phyloP scores from a whole-genome alignment of 2,329 filamentous ascomycete genomes.

The Calonectria naviculata region DNA sequence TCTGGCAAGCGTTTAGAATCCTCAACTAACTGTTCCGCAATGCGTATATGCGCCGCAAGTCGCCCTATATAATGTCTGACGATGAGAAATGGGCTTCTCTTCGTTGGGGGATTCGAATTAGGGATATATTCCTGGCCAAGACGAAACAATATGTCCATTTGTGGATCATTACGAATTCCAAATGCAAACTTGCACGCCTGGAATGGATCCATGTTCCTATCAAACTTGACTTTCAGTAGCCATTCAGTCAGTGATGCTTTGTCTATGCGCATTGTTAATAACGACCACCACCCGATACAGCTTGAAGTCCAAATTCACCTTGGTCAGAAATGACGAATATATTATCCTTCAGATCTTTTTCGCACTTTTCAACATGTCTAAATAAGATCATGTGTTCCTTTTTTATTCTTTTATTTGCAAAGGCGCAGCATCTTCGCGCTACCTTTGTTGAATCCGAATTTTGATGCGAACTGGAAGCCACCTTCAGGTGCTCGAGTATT shows the following conservation, averaged over 20 bases:
- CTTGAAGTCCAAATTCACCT: conserved; percentile 9
- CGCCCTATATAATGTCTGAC: conserved; percentile 57
- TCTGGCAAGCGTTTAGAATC: conserved; percentile 42
- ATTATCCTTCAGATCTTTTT: conserved; percentile 9
- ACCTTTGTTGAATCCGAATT: background rate
- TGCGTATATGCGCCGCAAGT: conserved; percentile 55
- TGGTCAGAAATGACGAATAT: background rate
- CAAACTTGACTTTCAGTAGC: conserved; percentile 22
- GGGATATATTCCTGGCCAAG: background rate
- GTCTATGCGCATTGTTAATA: conserved; percentile 15
- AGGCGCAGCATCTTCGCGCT: conserved; percentile 19
- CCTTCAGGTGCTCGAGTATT: conserved; percentile 33
- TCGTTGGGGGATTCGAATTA: background rate
- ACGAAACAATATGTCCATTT: conserved; percentile 25
- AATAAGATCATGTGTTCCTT: conserved; percentile 33
- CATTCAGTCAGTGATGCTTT: conserved; percentile 10
- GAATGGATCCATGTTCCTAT: background rate
- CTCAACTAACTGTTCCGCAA: conserved; percentile 49
- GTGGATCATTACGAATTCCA: conserved; percentile 23
- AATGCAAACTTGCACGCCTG: conserved; percentile 28
- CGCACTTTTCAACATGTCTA: conserved; percentile 26
- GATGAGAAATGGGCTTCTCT: conserved; percentile 34
- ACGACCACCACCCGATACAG: background rate
- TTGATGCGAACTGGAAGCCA: background rate
- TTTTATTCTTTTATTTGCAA: conserved; percentile 36